These are phyloP conservation scores for Schizonepeta tenuifolia DNA, from an alignment of 257 asterid genomes.

Conservation along the genomic window DNA sequence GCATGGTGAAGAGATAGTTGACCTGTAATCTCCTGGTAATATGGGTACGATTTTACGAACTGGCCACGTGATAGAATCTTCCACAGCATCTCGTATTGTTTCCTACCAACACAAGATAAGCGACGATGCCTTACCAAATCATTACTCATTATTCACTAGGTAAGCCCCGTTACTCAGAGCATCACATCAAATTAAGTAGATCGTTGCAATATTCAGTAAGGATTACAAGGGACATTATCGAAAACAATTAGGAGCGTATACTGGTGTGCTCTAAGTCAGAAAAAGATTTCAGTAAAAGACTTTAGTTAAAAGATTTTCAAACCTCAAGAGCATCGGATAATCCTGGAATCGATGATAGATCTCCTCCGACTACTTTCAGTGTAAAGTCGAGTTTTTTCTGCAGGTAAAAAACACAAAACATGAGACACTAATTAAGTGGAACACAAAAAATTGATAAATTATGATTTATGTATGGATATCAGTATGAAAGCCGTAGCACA, in stretches of 20 bases:
- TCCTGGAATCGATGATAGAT: conserved; percentile 85
- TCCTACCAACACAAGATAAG: conserved; percentile 44
- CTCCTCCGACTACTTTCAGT: conserved; percentile 89
- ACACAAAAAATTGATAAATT: neutral
- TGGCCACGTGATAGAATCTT: conserved; percentile 96
- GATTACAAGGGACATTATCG: neutral
- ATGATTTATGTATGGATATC: too few species aligned
- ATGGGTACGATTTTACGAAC: conserved; percentile 88
- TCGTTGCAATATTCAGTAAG: neutral
- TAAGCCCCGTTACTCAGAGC: neutral
- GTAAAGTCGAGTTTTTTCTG: conserved; percentile 88
- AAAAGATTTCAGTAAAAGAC: neutral
- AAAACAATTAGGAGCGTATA: neutral
- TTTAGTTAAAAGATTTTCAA: neutral
- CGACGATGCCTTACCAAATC: neutral
- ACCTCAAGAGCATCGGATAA: conserved; percentile 95
- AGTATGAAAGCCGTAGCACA: too few species aligned
- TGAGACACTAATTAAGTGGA: neutral
- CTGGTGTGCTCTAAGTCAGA: neutral
- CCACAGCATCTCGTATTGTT: conserved; percentile 87
- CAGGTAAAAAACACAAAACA: conserved; percentile 22
- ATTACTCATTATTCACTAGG: neutral
- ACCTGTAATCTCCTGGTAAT: conserved; percentile 96
- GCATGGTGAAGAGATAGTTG: conserved; percentile 12
- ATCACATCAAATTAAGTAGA: neutral